Percentiles rank a stretch among this genome's conserved stretches.
These are phyloP conservation scores for Amanita fuliginea DNA, from an alignment of 768 basidiomycete species.

Conservation along the genomic window DNA sequence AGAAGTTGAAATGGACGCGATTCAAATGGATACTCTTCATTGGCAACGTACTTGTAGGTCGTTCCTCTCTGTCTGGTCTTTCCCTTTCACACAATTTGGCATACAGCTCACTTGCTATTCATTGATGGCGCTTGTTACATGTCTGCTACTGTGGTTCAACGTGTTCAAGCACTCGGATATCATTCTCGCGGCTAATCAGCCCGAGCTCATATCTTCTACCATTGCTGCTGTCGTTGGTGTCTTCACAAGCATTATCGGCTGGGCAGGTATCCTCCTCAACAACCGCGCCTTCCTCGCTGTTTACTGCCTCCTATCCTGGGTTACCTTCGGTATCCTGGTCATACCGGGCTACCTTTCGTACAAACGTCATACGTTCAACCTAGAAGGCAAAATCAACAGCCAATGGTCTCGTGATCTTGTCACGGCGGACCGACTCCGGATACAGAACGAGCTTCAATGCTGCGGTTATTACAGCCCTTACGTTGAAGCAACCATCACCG, in stretches of 20 bases:
- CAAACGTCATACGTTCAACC: constrained; percentile 41
- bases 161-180: constrained; percentile 58
- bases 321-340: constrained; percentile 61
- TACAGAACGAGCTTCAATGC: constrained; percentile 66
- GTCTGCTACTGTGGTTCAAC: constrained; percentile 72
- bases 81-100: background rate
- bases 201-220: constrained; percentile 63
- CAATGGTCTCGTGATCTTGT: constrained; percentile 60
- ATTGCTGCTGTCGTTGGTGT: constrained; percentile 48
- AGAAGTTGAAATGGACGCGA: constrained; percentile 57
- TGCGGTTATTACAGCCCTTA: constrained; percentile 78
- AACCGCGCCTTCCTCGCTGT: constrained; percentile 74
- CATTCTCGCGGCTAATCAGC: constrained; percentile 53
- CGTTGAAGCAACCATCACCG: constrained; percentile 64
- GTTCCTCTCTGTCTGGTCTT: constrained; percentile 2
- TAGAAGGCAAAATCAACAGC: constrained; percentile 70
- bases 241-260: constrained; percentile 63
- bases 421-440: constrained; percentile 43
- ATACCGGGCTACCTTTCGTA: constrained; percentile 75
- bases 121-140: constrained; percentile 46
- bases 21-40: constrained; percentile 79
- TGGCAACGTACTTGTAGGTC: constrained; percentile 40
- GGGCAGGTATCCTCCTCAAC: constrained; percentile 78
- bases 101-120: constrained; percentile 43
- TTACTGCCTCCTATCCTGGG: constrained; percentile 71